These are phyloP conservation scores for Bruguiera parviflora DNA, from an alignment of 345 rosid genomes.

Conservation along the genomic window DNA sequence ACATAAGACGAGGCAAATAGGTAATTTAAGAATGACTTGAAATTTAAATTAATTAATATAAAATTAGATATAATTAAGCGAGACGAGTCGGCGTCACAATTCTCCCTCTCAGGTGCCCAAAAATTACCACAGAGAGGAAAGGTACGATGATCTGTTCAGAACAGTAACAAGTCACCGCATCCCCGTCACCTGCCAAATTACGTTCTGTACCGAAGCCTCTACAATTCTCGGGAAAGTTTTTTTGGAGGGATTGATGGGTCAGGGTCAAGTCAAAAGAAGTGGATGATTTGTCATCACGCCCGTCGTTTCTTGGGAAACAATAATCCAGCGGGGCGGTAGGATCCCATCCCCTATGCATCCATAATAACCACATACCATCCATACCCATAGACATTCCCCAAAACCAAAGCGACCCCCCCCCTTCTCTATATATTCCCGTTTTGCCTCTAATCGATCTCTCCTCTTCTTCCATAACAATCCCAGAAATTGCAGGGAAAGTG, in stretches of 20 bases:
- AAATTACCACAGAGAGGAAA: no score
- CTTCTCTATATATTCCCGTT: slow-evolving; percentile 29
- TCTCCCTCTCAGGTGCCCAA: no score
- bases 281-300: slow-evolving; percentile 3
- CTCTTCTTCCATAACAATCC: slow-evolving; percentile 22
- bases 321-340: slow-evolving; percentile 46
- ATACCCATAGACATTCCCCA: neutral
- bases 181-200: no score
- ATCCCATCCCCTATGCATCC: no score
- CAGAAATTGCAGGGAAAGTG: neutral
- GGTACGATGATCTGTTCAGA: no score
- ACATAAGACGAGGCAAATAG: no score
- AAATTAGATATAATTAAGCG: no score
- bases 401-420: neutral
- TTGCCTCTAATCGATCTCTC: slow-evolving; percentile 6
- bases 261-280: slow-evolving; percentile 19
- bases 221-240: neutral
- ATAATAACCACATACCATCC: neutral
- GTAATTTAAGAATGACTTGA: no score
- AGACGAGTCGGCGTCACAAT: no score
- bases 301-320: slow-evolving; percentile 27
- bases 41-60: no score
- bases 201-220: no score
- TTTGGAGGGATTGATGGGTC: neutral
- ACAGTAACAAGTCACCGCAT: no score